phyloP scores from a whole-genome alignment of 768 basidiomycete species.

The Tephrocybe sp. region DNA sequence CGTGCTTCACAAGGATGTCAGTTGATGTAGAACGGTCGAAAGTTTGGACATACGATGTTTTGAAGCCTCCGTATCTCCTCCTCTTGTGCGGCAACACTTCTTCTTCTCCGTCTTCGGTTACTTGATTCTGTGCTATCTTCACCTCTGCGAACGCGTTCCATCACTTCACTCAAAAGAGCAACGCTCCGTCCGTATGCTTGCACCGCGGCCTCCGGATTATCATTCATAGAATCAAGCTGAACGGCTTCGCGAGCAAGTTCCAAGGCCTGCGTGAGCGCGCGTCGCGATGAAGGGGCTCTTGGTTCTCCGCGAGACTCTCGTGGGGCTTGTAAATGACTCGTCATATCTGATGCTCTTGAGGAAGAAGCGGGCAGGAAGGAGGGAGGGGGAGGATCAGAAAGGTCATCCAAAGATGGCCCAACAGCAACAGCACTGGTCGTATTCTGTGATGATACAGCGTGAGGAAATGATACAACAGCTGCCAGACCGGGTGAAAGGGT shows the following conservation, averaged over 20 bases:
- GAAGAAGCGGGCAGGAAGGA: constrained; percentile 44
- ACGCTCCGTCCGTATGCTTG: constrained; percentile 86
- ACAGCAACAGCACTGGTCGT: constrained; percentile 15
- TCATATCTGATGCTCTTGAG: constrained; percentile 33
- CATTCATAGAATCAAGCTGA: constrained; percentile 81
- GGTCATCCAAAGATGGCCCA: constrained; percentile 42
- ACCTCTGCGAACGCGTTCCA: constrained; percentile 85
- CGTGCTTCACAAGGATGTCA: constrained; percentile 54
- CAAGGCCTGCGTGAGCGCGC: constrained; percentile 81
- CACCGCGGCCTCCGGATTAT: constrained; percentile 88
- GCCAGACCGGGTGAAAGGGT: constrained; percentile 47
- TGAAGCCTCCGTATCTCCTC: constrained; percentile 85
- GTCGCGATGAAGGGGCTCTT: constrained; percentile 72
- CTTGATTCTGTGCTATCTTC: constrained; percentile 72
- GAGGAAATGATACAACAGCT: constrained; percentile 61
- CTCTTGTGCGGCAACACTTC: constrained; percentile 85
- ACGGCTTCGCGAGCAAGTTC: constrained; percentile 91
- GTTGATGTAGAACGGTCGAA: constrained; percentile 6
- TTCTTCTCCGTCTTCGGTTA: constrained; percentile 54
- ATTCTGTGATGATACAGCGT: constrained; percentile 25
- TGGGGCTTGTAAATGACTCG: constrained; percentile 44
- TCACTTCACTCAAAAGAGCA: constrained; percentile 83
- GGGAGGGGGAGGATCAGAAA: constrained; percentile 57
- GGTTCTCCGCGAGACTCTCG: constrained; percentile 45
- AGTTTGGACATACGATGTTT: constrained; percentile 71